Base-by-base conservation (phyloP, 257 asterid genomes). In the Salvia rosmarinus region DNA sequence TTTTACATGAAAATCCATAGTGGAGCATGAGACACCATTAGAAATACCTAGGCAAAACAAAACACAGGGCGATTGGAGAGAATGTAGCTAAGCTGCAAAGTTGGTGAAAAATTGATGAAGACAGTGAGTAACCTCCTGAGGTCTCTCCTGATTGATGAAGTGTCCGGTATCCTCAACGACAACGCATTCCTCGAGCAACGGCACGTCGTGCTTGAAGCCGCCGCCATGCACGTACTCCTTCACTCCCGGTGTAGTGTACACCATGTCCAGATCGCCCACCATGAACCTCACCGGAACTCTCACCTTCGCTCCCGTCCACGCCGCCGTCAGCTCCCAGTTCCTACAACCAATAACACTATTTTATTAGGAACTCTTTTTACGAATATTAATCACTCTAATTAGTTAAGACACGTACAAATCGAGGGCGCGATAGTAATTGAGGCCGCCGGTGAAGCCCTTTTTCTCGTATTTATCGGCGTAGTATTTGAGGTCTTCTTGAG, bases 191-290 rank as follows among this genome's bases (percentile, higher is more conserved):
- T 86, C 91, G 78, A 91, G 52, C 67, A 88, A 52, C 0, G 99
- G 98, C 37, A 94, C 99, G 17, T 94, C 98, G 1, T 77, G 73
- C 40, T 88, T 89, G 89, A 94, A 89, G 0, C 84, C 91, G 5
- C 96, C 97, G 0, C 92, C 92, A n/a, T 88, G 92, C 4, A 94
- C 86, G 11, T 91, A 94, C 67, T 94, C 98, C 86, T 89, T 89
- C 43, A 87, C 75, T 19, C 99, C 99, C 11, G 95, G 96, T 0
- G 96, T 94, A 0, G 82, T 89, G 73, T 94, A 94, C 66, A 85
- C 82, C 91, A 89, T 76, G 39, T 94, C 99, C 52, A 80, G 3
- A 37, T 85, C 96, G 13, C 97, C 99, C 0, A 85, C 96, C 0
- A 94, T 66, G 55, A 81, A 91, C 37, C 88, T 91, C 51, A 89